Evolutionary conservation across 192 early-diverging fungal species (phyloP).

Genomic region (Linnemannia schmuckeri): DNA sequence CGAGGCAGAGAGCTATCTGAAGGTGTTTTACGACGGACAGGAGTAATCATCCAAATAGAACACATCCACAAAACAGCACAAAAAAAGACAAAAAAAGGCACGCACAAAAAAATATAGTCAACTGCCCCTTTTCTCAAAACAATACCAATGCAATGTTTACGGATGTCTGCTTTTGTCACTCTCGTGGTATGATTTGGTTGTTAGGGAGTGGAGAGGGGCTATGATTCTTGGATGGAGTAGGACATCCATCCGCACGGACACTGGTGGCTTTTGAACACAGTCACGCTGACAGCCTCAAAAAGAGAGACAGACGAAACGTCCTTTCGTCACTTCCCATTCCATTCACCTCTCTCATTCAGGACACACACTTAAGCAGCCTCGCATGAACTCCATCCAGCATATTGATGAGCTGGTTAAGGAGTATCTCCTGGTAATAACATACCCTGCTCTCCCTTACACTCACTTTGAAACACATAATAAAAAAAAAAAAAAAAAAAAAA

Average conservation of each 20-base stretch:
- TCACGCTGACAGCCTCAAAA: background rate
- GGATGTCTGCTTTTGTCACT: no score
- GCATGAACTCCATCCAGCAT: slow-evolving; percentile 73
- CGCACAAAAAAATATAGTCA: no score
- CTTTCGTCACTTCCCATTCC: background rate
- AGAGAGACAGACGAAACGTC: background rate
- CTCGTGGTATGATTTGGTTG: no score
- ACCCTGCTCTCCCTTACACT: background rate
- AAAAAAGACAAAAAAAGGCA: slow-evolving; percentile 4
- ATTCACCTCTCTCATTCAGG: background rate
- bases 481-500: background rate
- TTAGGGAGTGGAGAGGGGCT: background rate
- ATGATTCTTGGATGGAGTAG: background rate
- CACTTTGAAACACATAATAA: background rate
- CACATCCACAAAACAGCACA: background rate
- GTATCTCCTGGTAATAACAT: slow-evolving; percentile 68
- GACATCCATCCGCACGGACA: slow-evolving; percentile 14
- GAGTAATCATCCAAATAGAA: slow-evolving; percentile 14
- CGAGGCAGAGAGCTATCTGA: slow-evolving; percentile 81
- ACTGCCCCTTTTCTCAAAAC: background rate
- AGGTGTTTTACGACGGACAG: slow-evolving; percentile 76
- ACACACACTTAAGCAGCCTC: background rate
- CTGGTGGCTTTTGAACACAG: slow-evolving; percentile 25
- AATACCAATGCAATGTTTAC: background rate
- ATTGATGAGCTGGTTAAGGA: slow-evolving; percentile 77